Conservation (phyloP, 1,284 basidiomycete species). For the Ceratobasidium sp. region DNA sequence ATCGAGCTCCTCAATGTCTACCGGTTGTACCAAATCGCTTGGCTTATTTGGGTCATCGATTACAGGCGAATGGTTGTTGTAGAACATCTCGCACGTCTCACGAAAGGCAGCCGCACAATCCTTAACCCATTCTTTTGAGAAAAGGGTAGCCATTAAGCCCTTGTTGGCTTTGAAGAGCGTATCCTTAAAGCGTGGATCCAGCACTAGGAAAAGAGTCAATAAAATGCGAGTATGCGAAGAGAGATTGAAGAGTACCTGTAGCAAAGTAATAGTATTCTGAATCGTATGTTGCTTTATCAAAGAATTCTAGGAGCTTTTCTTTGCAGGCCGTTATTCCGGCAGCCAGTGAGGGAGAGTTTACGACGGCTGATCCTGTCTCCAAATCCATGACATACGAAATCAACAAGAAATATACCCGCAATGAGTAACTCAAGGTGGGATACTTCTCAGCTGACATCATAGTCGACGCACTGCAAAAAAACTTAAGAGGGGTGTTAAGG, state of each 20-base stretch:
- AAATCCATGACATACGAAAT: neutral
- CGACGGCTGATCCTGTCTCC: neutral
- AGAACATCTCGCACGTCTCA: neutral
- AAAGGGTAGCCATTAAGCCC: neutral
- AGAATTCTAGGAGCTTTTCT: slow-evolving; percentile 33
- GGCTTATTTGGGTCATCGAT: neutral
- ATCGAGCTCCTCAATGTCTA: neutral
- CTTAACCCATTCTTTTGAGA: neutral
- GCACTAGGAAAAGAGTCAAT: neutral
- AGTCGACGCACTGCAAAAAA: neutral
- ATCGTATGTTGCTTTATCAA: slow-evolving; percentile 35
- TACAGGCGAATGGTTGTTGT: neutral
- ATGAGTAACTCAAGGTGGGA: slow-evolving; percentile 35
- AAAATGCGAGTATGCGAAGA: neutral
- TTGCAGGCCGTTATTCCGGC: slow-evolving; percentile 22
- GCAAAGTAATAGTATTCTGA: slow-evolving; percentile 39
- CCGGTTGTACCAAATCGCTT: neutral
- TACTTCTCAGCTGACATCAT: slow-evolving; percentile 22
- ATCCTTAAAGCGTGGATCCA: slow-evolving; percentile 1
- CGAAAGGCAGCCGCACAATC: neutral
- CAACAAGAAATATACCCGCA: slow-evolving; percentile 10
- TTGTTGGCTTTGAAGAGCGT: neutral
- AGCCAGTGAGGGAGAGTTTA: neutral
- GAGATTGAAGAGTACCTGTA: slow-evolving; percentile 7
- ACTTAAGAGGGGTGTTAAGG: neutral